Evolutionary conservation across 192 early-diverging fungal genomes (phyloP).

Genomic region (Entomortierella parvispora): DNA sequence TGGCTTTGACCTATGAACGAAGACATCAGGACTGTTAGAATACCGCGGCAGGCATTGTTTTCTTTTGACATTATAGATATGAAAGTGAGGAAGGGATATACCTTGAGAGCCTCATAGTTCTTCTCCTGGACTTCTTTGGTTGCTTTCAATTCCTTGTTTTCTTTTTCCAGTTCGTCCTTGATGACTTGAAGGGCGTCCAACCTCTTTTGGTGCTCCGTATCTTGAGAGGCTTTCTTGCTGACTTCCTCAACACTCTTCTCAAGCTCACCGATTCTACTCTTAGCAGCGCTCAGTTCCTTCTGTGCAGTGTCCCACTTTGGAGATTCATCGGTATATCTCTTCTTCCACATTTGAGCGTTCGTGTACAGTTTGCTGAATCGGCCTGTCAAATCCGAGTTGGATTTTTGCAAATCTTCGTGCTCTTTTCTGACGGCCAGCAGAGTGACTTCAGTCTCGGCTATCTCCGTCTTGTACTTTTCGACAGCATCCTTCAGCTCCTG

Average conservation of each 20-base stretch:
- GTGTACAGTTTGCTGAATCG: conserved; percentile 10
- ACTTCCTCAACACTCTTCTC: conserved; percentile 54
- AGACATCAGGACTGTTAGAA: background rate
- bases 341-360: conserved; percentile 33
- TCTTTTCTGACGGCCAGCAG: conserved; percentile 20
- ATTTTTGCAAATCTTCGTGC: conserved; percentile 35
- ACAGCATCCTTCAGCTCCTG: conserved; percentile 71
- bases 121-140: conserved; percentile 16
- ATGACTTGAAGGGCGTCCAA: conserved; percentile 4
- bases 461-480: conserved; percentile 38
- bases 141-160: conserved; percentile 17
- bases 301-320: conserved; percentile 27
- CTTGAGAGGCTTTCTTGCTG: conserved; percentile 31
- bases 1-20: background rate
- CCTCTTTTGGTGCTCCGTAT: conserved; percentile 11
- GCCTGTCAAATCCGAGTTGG: conserved; percentile 27
- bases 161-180: conserved; percentile 24
- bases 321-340: conserved; percentile 22
- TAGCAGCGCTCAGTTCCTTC: conserved; percentile 21
- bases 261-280: conserved; percentile 45
- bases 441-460: conserved; percentile 8
- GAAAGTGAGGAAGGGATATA: too few relatives aligned
- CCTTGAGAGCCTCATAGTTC: conserved; percentile 30
- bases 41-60: too few relatives aligned
- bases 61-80: too few relatives aligned